Base-by-base conservation (phyloP, 2,329 filamentous ascomycete species). In the Cladosporium halotolerans region DNA sequence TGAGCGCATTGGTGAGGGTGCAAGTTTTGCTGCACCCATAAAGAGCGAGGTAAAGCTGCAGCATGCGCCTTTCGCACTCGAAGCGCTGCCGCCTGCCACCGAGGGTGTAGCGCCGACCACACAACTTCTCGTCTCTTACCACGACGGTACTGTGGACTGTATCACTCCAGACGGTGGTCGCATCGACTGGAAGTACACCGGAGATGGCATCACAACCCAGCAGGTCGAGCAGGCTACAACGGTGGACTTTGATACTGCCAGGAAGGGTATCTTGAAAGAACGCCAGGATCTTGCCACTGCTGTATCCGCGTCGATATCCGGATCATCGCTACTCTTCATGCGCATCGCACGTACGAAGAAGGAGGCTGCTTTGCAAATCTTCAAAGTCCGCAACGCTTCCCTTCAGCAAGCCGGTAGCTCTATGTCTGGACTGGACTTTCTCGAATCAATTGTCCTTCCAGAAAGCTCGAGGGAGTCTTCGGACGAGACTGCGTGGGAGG, bases 1-100 rank as follows among this genome's bases (percentile, higher is more conserved):
- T 14, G 80, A 83, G 55, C 74, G 78, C 51, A 62, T 66, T 3
- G 55, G 59, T 10, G 62, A 66, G 36, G 62, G 68, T 56, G 66
- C 70, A 52, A 60, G 62, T 39, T 50, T 56, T 11, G 52, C 55
- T 2, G 61, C 57, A 32, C 60, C 64, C n/a, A 44, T 52, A 3
- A 65, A 59, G 48, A 57, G 56, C 41, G 64, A 69, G 55, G 55
- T 57, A 19, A 62, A 62, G 52, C 42, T 45, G 18, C 50, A 46
- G 50, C 28, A 45, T 9, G 23, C 42, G 42, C 50, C 50, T 53
- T 42, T 45, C 8, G 14, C 50, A 13, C 19, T 53, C 19, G 50
- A 45, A 23, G 34, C 43, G 3, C 43, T 53, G 16, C 50, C 42
- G 23, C 40, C 48, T 9, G 18, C 48, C 3, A 38, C 16, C 13